Evolutionary conservation across 148 eudicot species (phyloP).

Genomic region (Silene uniflora): DNA sequence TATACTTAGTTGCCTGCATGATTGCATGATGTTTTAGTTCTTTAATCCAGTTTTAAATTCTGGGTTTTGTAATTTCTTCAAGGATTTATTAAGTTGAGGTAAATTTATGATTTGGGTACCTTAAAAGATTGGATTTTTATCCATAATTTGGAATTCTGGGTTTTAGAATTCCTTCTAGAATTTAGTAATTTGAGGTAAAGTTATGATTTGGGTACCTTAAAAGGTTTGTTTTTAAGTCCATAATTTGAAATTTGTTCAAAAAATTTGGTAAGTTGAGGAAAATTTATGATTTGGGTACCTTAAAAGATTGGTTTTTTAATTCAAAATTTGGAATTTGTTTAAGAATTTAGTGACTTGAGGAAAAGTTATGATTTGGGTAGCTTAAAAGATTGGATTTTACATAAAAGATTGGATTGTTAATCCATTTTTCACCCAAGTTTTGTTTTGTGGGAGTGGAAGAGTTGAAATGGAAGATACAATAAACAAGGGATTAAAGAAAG

Average conservation of each 20-base stretch:
- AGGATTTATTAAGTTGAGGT: not conserved
- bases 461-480: conserved; percentile 12
- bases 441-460: not conserved
- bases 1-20: not conserved
- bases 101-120: not conserved
- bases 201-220: not conserved
- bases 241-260: not conserved
- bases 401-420: not conserved
- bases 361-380: not conserved
- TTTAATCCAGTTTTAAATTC: not conserved
- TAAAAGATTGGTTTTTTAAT: not conserved
- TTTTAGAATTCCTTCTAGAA: not conserved
- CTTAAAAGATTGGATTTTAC: not conserved
- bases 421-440: not conserved
- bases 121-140: not conserved
- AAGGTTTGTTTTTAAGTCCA: not conserved
- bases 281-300: not conserved
- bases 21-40: too few relatives aligned
- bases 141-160: not conserved
- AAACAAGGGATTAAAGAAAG: conserved; percentile 21
- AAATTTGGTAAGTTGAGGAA: not conserved
- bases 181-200: not conserved
- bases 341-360: not conserved
- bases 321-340: not conserved
- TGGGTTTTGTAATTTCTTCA: not conserved